Percentiles rank a stretch among this genome's conserved stretches.
Evolutionary conservation across 768 basidiomycete species (phyloP).

Genomic region (Rossbeevera mucosa): DNA sequence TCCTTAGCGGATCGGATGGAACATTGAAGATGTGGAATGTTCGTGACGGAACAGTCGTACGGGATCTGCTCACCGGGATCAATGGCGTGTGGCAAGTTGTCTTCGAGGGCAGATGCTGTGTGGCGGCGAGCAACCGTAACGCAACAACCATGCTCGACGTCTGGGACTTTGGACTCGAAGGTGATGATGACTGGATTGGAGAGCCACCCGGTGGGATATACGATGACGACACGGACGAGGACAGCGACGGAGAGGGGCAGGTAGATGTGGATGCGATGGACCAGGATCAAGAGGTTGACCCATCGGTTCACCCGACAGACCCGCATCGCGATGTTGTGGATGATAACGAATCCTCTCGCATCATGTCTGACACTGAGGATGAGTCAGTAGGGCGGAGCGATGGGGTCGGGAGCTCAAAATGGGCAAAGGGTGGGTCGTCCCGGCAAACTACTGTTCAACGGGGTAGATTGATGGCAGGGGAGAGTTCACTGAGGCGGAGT

Average conservation of each 20-base stretch:
- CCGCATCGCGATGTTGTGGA: slow-evolving; percentile 25
- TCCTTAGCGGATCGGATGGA: slow-evolving; percentile 92
- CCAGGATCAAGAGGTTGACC: slow-evolving; percentile 44
- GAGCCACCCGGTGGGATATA: slow-evolving; percentile 73
- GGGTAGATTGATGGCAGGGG: slow-evolving; percentile 17
- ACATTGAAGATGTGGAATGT: slow-evolving; percentile 99
- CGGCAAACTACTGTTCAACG: slow-evolving; percentile 15
- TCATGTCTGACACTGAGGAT: slow-evolving; percentile 28
- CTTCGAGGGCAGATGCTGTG: slow-evolving; percentile 90
- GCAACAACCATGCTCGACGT: slow-evolving; percentile 79
- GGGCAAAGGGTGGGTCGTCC: slow-evolving; percentile 25
- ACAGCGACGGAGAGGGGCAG: slow-evolving; percentile 46
- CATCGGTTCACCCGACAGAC: slow-evolving; percentile 30
- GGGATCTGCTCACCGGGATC: slow-evolving; percentile 87
- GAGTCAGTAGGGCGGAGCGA: slow-evolving; percentile 31
- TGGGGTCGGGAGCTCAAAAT: slow-evolving; percentile 26
- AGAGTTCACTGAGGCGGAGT: slow-evolving; percentile 23
- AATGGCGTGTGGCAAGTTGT: slow-evolving; percentile 98
- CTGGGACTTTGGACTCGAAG: slow-evolving; percentile 80
- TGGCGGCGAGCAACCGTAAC: slow-evolving; percentile 85
- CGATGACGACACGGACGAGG: slow-evolving; percentile 56
- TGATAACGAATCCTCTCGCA: slow-evolving; percentile 24
- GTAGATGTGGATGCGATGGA: slow-evolving; percentile 71
- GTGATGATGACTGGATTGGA: slow-evolving; percentile 77
- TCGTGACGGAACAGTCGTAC: slow-evolving; percentile 75